These are phyloP conservation scores for Trametes maxima DNA, from an alignment of 768 basidiomycete species.

Conservation along the genomic window DNA sequence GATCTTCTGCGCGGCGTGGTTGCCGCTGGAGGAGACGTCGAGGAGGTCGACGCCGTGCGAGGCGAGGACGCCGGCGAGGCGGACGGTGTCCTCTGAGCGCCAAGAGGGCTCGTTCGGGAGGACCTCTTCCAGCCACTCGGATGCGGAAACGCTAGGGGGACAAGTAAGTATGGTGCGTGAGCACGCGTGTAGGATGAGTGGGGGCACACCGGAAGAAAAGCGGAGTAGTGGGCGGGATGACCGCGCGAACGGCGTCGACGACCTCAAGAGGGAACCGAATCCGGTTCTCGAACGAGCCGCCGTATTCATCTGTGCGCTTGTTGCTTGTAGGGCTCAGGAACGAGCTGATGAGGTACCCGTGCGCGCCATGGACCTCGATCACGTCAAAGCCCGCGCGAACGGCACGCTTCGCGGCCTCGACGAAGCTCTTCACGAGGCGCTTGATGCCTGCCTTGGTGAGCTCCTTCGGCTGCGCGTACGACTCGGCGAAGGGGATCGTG, in stretches of 20 bases:
- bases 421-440: constrained; percentile 42
- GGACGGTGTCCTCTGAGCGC: constrained; percentile 67
- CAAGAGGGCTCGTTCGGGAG: constrained; percentile 63
- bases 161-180: not conserved
- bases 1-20: constrained; percentile 45
- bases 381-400: constrained; percentile 40
- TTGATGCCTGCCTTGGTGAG: constrained; percentile 41
- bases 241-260: constrained; percentile 45
- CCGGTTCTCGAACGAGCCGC: constrained; percentile 52
- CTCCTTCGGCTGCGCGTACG: constrained; percentile 41
- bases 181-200: not conserved
- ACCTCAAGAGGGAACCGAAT: constrained; percentile 42
- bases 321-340: constrained; percentile 47
- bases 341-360: constrained; percentile 30
- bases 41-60: constrained; percentile 73
- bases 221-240: constrained; percentile 63
- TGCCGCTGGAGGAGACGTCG: constrained; percentile 72
- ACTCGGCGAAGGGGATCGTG: constrained; percentile 38
- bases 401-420: constrained; percentile 33
- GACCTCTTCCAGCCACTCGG: constrained; percentile 69
- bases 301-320: constrained; percentile 50
- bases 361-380: constrained; percentile 31
- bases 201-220: constrained; percentile 64
- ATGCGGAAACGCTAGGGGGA: constrained; percentile 57
- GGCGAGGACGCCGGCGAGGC: constrained; percentile 58